Conservation (phyloP, 2,329 filamentous ascomycete species). For the Ceratocystis huliohia region DNA sequence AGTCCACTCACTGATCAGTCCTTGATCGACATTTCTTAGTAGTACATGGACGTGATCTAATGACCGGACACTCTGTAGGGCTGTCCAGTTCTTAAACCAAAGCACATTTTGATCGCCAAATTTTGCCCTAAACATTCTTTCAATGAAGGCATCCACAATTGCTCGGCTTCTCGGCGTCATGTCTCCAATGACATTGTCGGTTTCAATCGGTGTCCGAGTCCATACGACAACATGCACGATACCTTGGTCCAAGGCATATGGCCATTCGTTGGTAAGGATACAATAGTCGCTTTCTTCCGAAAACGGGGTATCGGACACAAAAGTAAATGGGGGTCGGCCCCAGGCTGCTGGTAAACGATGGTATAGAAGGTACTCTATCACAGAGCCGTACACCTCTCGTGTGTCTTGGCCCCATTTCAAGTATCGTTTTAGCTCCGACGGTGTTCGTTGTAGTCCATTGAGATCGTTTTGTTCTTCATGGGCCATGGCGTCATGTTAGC, state of each 20-base stretch:
- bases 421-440: slow-evolving; percentile 68
- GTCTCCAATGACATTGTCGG: slow-evolving; percentile 57
- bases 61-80: slow-evolving; percentile 73
- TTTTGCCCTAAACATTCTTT: slow-evolving; percentile 51
- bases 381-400: slow-evolving; percentile 61
- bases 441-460: slow-evolving; percentile 62
- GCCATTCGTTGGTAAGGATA: slow-evolving; percentile 84
- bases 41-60: slow-evolving; percentile 83
- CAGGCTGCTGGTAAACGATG: slow-evolving; percentile 57
- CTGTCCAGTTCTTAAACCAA: slow-evolving; percentile 94
- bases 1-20: slow-evolving; percentile 43
- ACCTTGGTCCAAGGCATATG: slow-evolving; percentile 58
- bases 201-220: slow-evolving; percentile 70
- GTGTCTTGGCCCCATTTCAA: slow-evolving; percentile 62
- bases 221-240: slow-evolving; percentile 81
- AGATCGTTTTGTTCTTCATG: slow-evolving; percentile 45
- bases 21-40: slow-evolving; percentile 42
- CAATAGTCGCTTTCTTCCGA: slow-evolving; percentile 45
- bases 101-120: slow-evolving; percentile 45
- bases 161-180: slow-evolving; percentile 54
- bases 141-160: slow-evolving; percentile 56
- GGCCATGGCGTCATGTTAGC: background rate
- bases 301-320: slow-evolving; percentile 40
- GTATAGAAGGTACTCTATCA: slow-evolving; percentile 63
- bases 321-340: slow-evolving; percentile 46